phyloP scores from a whole-genome alignment of 1,284 basidiomycete genomes.

The Papiliotrema fonsecae region DNA sequence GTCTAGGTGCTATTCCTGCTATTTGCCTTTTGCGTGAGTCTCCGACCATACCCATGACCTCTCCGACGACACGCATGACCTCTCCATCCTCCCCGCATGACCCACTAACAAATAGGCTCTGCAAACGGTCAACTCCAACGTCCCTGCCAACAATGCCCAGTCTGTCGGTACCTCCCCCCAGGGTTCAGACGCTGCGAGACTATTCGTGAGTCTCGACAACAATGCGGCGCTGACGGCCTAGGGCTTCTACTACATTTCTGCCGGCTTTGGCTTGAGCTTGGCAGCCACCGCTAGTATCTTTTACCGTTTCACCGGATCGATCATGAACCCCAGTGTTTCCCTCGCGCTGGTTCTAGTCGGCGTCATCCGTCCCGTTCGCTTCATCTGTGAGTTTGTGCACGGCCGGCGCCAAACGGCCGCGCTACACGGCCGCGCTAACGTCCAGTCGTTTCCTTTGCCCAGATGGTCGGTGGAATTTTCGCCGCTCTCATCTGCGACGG shows the following conservation, averaged over 20 bases:
- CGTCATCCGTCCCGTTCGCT: constrained; percentile 58
- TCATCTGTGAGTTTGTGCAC: constrained; percentile 43
- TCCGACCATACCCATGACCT: not conserved
- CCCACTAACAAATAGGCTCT: constrained; percentile 18
- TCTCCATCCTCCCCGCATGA: no score
- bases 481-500: constrained; percentile 57
- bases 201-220: constrained; percentile 17
- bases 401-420: no score
- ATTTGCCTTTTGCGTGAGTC: constrained; percentile 25
- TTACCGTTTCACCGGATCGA: constrained; percentile 64
- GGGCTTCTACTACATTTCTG: constrained; percentile 56
- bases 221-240: not conserved
- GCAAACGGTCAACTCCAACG: constrained; percentile 26
- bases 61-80: no score
- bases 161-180: constrained; percentile 11
- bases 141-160: constrained; percentile 3
- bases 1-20: constrained; percentile 30
- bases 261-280: constrained; percentile 62
- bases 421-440: not conserved
- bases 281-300: constrained; percentile 68
- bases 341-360: constrained; percentile 61
- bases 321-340: constrained; percentile 67
- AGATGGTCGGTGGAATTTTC: constrained; percentile 45
- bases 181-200: constrained; percentile 23
- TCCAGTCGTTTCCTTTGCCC: constrained; percentile 58